Evolutionary conservation across 2,329 filamentous ascomycete genomes (phyloP).

Genomic region (Harringtonia lauricola): DNA sequence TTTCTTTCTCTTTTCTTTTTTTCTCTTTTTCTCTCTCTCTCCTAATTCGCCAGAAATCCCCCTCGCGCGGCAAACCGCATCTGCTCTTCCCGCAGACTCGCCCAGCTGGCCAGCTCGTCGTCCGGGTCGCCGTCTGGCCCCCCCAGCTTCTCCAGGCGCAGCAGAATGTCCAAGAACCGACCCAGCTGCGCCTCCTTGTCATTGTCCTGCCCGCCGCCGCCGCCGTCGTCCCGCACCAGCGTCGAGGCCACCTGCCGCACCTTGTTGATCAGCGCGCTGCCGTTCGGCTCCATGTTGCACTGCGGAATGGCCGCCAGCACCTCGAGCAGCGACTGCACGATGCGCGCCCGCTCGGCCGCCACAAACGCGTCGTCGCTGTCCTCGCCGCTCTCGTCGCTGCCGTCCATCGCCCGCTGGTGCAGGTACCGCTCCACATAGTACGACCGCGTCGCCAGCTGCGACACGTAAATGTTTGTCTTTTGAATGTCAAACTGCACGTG

Average conservation of each 20-base stretch:
- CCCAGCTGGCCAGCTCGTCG: constrained; percentile 66
- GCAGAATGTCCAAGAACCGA: constrained; percentile 63
- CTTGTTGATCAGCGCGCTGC: constrained; percentile 61
- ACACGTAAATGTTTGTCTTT: constrained; percentile 81
- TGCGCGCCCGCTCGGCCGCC: constrained; percentile 65
- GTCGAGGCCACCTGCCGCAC: constrained; percentile 77
- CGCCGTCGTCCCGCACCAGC: constrained; percentile 43
- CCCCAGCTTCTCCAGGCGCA: constrained; percentile 59
- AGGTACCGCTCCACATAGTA: constrained; percentile 84
- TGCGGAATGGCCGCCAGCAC: constrained; percentile 70
- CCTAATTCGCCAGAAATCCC: constrained; percentile 12
- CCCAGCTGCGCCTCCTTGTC: constrained; percentile 53
- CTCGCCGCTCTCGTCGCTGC: constrained; percentile 22
- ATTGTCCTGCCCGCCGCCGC: background rate
- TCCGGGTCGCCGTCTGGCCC: constrained; percentile 50
- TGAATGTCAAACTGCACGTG: constrained; percentile 76
- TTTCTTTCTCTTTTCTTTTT: too few species aligned
- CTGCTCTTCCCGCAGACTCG: constrained; percentile 69
- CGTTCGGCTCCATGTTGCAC: constrained; percentile 70
- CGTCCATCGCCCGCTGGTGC: constrained; percentile 32
- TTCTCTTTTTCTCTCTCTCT: too few species aligned
- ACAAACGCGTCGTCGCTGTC: constrained; percentile 45
- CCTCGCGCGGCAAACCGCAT: constrained; percentile 32
- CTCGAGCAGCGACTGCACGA: constrained; percentile 66
- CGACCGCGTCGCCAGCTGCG: constrained; percentile 68